Conservation (phyloP, 129 eudicot genomes). For the Kitagawia praeruptora region DNA sequence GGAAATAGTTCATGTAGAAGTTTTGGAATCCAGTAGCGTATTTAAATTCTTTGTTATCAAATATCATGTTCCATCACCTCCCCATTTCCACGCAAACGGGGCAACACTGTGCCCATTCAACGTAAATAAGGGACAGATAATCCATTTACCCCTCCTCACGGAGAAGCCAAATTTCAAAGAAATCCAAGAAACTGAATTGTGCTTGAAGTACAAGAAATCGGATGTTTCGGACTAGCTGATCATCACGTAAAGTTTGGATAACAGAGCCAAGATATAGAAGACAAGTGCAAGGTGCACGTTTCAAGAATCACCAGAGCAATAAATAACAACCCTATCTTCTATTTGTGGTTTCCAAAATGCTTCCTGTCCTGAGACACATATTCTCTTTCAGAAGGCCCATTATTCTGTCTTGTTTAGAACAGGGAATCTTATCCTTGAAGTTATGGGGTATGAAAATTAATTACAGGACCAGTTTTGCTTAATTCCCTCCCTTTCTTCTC, state of each 20-base stretch:
- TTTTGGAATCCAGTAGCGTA: background rate
- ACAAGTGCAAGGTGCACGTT: background rate
- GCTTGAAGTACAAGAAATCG: background rate
- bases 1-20: background rate
- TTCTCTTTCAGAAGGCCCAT: constrained; percentile 22
- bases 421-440: constrained; percentile 36
- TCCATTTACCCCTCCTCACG: background rate
- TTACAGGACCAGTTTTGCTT: background rate
- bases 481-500: background rate
- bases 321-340: constrained; percentile 9
- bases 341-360: constrained; percentile 16
- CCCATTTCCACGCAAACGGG: background rate
- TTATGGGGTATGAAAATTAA: constrained; percentile 17
- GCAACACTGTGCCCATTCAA: background rate
- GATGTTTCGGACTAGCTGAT: background rate
- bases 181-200: background rate
- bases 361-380: constrained; percentile 32
- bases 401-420: constrained; percentile 10
- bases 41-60: background rate
- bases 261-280: background rate
- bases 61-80: background rate
- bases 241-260: background rate
- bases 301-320: background rate
- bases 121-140: background rate
- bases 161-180: background rate